Percentiles rank a stretch among this genome's conserved stretches.
Conservation (phyloP, 1,284 basidiomycete genomes). For the Phylloboletellus chloephorus region DNA sequence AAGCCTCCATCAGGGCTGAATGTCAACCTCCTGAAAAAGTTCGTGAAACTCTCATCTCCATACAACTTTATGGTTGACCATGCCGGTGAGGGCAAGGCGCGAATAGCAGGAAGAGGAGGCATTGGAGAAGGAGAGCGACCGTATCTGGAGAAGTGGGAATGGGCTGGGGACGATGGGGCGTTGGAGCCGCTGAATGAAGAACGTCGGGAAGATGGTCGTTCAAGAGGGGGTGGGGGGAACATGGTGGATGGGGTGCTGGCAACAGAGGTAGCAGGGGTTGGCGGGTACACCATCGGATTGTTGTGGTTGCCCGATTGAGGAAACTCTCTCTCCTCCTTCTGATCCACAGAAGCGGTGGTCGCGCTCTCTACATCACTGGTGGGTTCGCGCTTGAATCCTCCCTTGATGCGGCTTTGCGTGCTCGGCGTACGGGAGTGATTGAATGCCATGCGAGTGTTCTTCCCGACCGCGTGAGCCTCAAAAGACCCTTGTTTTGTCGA, state of each 20-base stretch:
- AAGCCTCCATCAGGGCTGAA: slow-evolving; percentile 95
- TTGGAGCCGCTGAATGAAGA: slow-evolving; percentile 85
- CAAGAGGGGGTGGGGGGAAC: slow-evolving; percentile 70
- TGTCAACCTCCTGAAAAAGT: slow-evolving; percentile 91
- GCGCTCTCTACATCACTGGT: slow-evolving; percentile 71
- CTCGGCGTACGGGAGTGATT: slow-evolving; percentile 63
- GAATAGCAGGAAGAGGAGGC: slow-evolving; percentile 84
- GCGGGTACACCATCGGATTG: slow-evolving; percentile 36
- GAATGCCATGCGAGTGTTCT: slow-evolving; percentile 71
- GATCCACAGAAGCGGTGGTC: slow-evolving; percentile 50
- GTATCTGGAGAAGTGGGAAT: slow-evolving; percentile 45
- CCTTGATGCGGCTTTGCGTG: slow-evolving; percentile 38
- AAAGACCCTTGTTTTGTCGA: slow-evolving; percentile 71
- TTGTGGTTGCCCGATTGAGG: slow-evolving; percentile 21
- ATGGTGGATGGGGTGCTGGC: slow-evolving; percentile 58
- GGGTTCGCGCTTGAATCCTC: slow-evolving; percentile 60
- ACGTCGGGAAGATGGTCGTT: slow-evolving; percentile 66
- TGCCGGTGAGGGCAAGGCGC: slow-evolving; percentile 48
- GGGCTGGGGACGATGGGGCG: slow-evolving; percentile 66
- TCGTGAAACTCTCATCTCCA: slow-evolving; percentile 92
- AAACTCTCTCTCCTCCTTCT: slow-evolving; percentile 32
- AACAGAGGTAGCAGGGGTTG: slow-evolving; percentile 61
- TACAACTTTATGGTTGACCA: slow-evolving; percentile 70
- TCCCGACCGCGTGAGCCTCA: slow-evolving; percentile 81
- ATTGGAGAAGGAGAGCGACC: slow-evolving; percentile 88